Base-by-base conservation (phyloP, 2,329 filamentous ascomycete genomes). In the Bimuria novae-zelandiae region DNA sequence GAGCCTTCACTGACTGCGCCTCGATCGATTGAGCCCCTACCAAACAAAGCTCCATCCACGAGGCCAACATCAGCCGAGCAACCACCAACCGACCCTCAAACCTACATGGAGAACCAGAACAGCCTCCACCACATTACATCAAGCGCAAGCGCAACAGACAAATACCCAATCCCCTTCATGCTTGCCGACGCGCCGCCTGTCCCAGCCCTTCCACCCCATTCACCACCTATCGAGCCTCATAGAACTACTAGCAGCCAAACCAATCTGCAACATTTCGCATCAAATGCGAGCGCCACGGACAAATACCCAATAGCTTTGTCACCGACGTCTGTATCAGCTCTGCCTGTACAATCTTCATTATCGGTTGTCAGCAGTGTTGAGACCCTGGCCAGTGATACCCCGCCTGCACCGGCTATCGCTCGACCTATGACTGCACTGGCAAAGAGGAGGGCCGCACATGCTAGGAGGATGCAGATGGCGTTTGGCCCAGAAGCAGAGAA, bases 401-500 rank as follows among this genome's bases (percentile, higher is more conserved):
- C 46, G 25, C 2, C 22, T 7, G 14, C 7, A 4, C 23, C 37
- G 19, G 22, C 23, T 23, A 33, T 33, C 17, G 7, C 48, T 11
- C 55, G 52, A 19, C 51, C 61, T 5, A 58, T 62, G 54, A 59
- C 62, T 7, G 59, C 65, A 6, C 58, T 66, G 49, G 62, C 60
- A 7, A 70, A 63, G 29, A 53, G 69, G 32, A 56, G 65, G 43
- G 55, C 59, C 30, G 64, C 63, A 7, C 67, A 70, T 45, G 58
- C 61, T 21, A 42, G 63, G 30, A 55, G 65, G 19, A 67, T 72
- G 65, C 54, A 64, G 22, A 47, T 62, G 16, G 63, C 62, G 7
- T 67, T 64, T 57, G 64, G 56, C 11, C 22, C 43, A 19, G 51
- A 53, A 14, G 36, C 35, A 11, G 33, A 17, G 4, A 21, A 47